phyloP scores from a whole-genome alignment of 2,329 filamentous ascomycete genomes.

The Neonectria ditissima region DNA sequence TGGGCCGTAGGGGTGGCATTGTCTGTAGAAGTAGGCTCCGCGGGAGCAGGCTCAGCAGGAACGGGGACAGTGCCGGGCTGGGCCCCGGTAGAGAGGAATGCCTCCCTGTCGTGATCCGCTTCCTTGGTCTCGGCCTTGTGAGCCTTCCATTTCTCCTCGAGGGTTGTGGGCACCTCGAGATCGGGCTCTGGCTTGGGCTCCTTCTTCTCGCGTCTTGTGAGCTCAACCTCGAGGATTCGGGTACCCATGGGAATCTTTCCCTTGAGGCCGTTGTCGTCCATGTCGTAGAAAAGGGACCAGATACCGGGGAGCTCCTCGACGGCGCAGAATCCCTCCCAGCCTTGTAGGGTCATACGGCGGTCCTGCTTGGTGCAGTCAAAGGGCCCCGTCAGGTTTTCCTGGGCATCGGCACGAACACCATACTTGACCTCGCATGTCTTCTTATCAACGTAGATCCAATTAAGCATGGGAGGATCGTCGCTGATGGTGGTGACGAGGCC shows the following conservation, averaged over 20 bases:
- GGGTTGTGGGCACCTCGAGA: conserved; percentile 32
- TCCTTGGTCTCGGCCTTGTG: conserved; percentile 40
- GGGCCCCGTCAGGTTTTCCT: conserved; percentile 59
- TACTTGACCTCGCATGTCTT: conserved; percentile 60
- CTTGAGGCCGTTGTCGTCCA: conserved; percentile 58
- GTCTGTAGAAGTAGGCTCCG: conserved; percentile 7
- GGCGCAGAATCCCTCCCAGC: conserved; percentile 63
- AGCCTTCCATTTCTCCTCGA: conserved; percentile 48
- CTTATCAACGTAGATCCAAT: conserved; percentile 63
- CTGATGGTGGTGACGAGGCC: conserved; percentile 62
- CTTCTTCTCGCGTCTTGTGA: conserved; percentile 62
- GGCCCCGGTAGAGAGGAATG: conserved; percentile 35
- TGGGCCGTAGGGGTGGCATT: conserved; percentile 15
- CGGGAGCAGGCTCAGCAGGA: conserved; percentile 11
- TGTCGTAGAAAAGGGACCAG: conserved; percentile 62
- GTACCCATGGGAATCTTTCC: conserved; percentile 60
- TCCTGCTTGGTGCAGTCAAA: conserved; percentile 66
- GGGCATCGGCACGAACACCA: conserved; percentile 56
- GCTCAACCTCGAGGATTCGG: conserved; percentile 66
- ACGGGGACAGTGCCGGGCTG: conserved; percentile 32
- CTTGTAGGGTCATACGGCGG: conserved; percentile 60
- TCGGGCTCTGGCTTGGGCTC: conserved; percentile 43
- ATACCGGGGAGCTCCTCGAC: conserved; percentile 56
- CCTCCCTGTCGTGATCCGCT: conserved; percentile 39
- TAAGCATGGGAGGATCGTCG: conserved; percentile 61